Evolutionary conservation across 2,329 filamentous ascomycete genomes (phyloP).

Genomic region (Madurella fahalii): DNA sequence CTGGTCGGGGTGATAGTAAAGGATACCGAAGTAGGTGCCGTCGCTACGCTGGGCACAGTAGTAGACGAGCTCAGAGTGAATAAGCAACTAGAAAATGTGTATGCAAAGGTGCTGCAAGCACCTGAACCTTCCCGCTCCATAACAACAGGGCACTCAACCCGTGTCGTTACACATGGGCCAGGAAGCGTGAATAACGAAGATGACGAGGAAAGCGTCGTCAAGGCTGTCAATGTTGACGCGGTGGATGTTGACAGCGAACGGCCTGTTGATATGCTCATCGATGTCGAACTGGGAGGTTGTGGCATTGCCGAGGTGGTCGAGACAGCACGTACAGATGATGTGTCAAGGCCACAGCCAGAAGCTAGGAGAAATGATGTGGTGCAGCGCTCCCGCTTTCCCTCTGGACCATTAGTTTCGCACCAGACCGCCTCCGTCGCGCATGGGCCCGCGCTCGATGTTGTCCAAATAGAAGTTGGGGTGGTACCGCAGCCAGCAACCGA

Average conservation of each 20-base stretch:
- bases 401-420: neutral
- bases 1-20: neutral
- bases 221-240: neutral
- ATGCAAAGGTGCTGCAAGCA: conserved; percentile 1
- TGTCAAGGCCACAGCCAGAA: neutral
- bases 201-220: neutral
- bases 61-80: neutral
- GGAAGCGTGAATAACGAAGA: too few relatives aligned
- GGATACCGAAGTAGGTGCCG: neutral
- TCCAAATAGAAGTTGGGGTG: neutral
- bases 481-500: neutral
- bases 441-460: neutral
- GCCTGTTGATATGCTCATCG: neutral
- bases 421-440: neutral
- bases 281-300: neutral
- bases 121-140: neutral
- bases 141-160: neutral
- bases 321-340: neutral
- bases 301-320: neutral
- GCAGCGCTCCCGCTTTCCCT: neutral
- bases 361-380: neutral
- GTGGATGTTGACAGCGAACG: neutral
- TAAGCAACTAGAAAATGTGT: neutral
- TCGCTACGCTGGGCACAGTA: neutral
- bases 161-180: neutral